phyloP scores from a whole-genome alignment of 2,329 filamentous ascomycete species.

The Aureobasidium leucospermi region DNA sequence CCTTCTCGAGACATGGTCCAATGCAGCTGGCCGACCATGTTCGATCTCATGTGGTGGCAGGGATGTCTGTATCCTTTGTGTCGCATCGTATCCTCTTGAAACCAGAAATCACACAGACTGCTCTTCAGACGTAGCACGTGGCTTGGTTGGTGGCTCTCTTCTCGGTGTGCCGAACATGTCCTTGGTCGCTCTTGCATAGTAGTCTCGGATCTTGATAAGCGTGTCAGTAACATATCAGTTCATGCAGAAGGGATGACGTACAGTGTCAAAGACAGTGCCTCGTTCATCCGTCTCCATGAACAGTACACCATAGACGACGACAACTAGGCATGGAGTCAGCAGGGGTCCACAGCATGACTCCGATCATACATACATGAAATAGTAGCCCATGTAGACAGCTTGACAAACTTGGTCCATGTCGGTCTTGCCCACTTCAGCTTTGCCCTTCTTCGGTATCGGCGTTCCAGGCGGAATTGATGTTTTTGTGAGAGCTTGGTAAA shows the following conservation, averaged over 20 bases:
- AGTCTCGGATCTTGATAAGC: neutral
- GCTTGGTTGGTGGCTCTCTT: neutral
- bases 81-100: neutral
- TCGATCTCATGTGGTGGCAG: neutral
- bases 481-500: conserved; percentile 61
- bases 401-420: conserved; percentile 56
- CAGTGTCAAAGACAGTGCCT: conserved; percentile 10
- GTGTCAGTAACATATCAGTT: neutral
- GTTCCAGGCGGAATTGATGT: conserved; percentile 71
- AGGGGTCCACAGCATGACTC: neutral
- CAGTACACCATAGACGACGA: conserved; percentile 12
- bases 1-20: too few relatives aligned
- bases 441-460: conserved; percentile 66
- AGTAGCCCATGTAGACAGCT: conserved; percentile 56
- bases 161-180: neutral
- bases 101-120: neutral
- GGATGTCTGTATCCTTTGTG: neutral
- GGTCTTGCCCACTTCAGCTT: conserved; percentile 56
- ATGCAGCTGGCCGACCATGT: too few relatives aligned
- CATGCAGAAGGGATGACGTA: neutral
- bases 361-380: conserved; percentile 46
- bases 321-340: conserved; percentile 7
- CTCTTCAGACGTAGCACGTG: neutral
- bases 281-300: conserved; percentile 11
- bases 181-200: conserved; percentile 1